These are phyloP conservation scores for Diutina catenulata DNA, from an alignment of 1,139 yeast genomes.

Conservation along the genomic window DNA sequence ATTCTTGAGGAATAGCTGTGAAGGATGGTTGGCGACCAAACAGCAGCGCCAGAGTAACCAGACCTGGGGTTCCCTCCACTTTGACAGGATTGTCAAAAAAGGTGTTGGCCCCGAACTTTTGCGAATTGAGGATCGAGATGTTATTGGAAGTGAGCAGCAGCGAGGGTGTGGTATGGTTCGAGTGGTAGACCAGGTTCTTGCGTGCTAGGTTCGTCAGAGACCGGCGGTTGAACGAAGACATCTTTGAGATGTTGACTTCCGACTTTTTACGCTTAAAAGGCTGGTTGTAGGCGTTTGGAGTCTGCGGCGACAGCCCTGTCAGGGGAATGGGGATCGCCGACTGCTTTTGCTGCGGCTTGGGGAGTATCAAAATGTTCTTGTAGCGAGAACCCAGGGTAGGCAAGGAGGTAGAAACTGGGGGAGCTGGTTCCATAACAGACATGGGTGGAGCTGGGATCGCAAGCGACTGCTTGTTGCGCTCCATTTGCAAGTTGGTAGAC, in stretches of 20 bases:
- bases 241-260: conserved; percentile 17
- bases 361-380: conserved; percentile 32
- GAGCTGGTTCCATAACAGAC: conserved; percentile 7
- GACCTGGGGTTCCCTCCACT: conserved; percentile 17
- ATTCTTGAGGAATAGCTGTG: conserved; percentile 7
- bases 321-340: conserved; percentile 10
- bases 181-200: not conserved
- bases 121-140: conserved; percentile 17
- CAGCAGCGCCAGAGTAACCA: conserved; percentile 14
- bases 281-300: conserved; percentile 17
- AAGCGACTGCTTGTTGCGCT: not conserved
- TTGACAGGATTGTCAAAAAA: conserved; percentile 19
- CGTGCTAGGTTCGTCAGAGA: conserved; percentile 1
- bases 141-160: conserved; percentile 16
- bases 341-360: conserved; percentile 20
- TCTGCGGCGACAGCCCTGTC: conserved; percentile 15
- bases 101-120: conserved; percentile 14
- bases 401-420: conserved; percentile 6
- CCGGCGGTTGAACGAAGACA: conserved; percentile 7
- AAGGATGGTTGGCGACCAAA: conserved; percentile 8
- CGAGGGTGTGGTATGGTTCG: conserved; percentile 1
- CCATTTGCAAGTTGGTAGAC: not conserved
- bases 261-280: conserved; percentile 34
- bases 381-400: conserved; percentile 12
- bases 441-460: not conserved